These are phyloP conservation scores for Plantago elongata DNA, from an alignment of 257 asterid species.

Conservation along the genomic window DNA sequence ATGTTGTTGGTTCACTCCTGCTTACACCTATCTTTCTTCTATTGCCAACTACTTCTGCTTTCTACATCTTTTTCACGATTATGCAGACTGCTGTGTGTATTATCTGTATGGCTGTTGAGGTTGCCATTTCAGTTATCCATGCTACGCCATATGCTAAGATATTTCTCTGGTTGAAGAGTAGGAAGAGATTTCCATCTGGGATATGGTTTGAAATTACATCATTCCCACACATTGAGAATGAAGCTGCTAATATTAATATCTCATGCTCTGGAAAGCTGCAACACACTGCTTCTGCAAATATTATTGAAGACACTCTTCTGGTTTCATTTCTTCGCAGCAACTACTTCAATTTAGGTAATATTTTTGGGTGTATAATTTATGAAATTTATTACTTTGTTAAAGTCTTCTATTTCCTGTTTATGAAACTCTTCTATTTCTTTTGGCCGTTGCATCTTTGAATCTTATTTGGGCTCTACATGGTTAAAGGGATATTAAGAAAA, in stretches of 20 bases:
- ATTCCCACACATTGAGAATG: conserved; percentile 29
- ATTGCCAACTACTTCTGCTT: conserved; percentile 84
- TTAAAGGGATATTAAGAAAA: too few relatives aligned
- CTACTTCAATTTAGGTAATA: conserved; percentile 58
- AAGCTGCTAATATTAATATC: conserved; percentile 19
- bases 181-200: conserved; percentile 78
- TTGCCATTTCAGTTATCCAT: conserved; percentile 55
- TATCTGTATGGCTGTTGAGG: conserved; percentile 48
- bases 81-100: conserved; percentile 55
- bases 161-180: conserved; percentile 64
- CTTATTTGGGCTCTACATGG: too few relatives aligned
- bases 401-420: background rate
- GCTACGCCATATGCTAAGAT: conserved; percentile 72
- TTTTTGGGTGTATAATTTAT: background rate
- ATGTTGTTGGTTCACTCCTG: conserved; percentile 86
- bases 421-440: too few relatives aligned
- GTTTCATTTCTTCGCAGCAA: conserved; percentile 81
- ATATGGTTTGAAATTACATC: conserved; percentile 62
- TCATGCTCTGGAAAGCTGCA: conserved; percentile 26
- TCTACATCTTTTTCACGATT: conserved; percentile 87
- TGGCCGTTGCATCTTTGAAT: background rate
- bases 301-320: conserved; percentile 33
- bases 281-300: conserved; percentile 11
- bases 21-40: conserved; percentile 87
- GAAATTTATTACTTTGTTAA: background rate